phyloP scores from a whole-genome alignment of 306 rosid genomes.

The Luffa aegyptiaca region DNA sequence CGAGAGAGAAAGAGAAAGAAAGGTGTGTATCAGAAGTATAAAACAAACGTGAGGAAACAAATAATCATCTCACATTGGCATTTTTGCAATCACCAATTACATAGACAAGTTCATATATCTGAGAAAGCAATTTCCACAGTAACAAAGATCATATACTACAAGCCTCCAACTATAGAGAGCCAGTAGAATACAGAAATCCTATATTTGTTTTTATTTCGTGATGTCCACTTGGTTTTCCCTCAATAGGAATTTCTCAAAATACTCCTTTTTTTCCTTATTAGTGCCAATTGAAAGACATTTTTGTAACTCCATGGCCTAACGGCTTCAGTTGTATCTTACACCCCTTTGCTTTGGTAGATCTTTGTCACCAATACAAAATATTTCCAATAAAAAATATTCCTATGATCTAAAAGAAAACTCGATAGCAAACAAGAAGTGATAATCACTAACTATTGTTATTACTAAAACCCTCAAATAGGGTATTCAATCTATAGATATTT shows the following conservation, averaged over 20 bases:
- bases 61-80: too few species aligned
- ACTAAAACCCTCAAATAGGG: not conserved
- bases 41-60: too few species aligned
- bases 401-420: not conserved
- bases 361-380: not conserved
- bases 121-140: too few species aligned
- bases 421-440: not conserved
- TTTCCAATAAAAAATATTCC: not conserved
- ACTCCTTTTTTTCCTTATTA: not conserved
- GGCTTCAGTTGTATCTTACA: not conserved
- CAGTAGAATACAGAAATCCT: not conserved
- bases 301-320: not conserved
- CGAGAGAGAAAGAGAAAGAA: too few species aligned
- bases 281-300: not conserved
- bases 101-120: too few species aligned
- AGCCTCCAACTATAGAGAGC: not conserved
- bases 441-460: not conserved
- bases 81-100: too few species aligned
- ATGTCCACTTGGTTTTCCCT: not conserved
- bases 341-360: not conserved
- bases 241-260: not conserved
- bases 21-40: too few species aligned
- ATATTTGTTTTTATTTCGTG: not conserved
- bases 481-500: not conserved
- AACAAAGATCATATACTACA: too few species aligned